A percentile compares a stretch with the other conserved stretches of the same genome.
These are phyloP conservation scores for Oryza meyeriana DNA, from an alignment of 176 grass and related monocot genomes.

Conservation along the genomic window DNA sequence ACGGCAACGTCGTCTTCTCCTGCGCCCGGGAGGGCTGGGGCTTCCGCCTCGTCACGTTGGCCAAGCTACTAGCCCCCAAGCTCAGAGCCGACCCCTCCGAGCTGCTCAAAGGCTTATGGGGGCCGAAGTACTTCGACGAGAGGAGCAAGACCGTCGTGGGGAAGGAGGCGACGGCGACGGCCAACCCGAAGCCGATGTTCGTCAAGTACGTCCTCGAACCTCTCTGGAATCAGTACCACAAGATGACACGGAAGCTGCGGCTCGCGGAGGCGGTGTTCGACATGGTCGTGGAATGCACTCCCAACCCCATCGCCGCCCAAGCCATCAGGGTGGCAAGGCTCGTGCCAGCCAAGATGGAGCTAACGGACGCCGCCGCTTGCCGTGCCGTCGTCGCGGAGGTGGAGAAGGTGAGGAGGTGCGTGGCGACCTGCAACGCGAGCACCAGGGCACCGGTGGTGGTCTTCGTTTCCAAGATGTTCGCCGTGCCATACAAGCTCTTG, in stretches of 20 bases:
- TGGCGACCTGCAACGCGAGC: constrained; percentile 54
- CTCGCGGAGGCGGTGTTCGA: constrained; percentile 69
- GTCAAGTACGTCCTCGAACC: constrained; percentile 67
- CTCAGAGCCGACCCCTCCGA: constrained; percentile 31
- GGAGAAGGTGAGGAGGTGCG: constrained; percentile 67
- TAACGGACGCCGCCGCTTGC: constrained; percentile 2
- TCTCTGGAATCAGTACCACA: constrained; percentile 50
- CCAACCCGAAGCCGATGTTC: constrained; percentile 80
- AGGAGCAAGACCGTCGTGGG: constrained; percentile 69
- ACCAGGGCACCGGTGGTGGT: constrained; percentile 57
- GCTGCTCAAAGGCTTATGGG: constrained; percentile 71
- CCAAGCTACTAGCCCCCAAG: constrained; percentile 23
- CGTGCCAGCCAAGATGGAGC: constrained; percentile 58
- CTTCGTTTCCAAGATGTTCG: constrained; percentile 96
- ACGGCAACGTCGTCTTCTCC: constrained; percentile 79
- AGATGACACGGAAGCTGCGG: constrained; percentile 71
- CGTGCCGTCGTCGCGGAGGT: constrained; percentile 45
- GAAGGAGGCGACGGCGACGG: constrained; percentile 55
- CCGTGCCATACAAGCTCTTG: constrained; percentile 57
- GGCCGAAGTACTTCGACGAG: constrained; percentile 52
- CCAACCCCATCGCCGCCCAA: constrained; percentile 58
- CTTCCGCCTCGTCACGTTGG: constrained; percentile 50
- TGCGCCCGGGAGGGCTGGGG: constrained; percentile 92
- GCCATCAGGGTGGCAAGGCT: constrained; percentile 48
- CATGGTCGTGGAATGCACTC: constrained; percentile 79